phyloP scores from a whole-genome alignment of 1,284 basidiomycete species.

The Naganishia albida region DNA sequence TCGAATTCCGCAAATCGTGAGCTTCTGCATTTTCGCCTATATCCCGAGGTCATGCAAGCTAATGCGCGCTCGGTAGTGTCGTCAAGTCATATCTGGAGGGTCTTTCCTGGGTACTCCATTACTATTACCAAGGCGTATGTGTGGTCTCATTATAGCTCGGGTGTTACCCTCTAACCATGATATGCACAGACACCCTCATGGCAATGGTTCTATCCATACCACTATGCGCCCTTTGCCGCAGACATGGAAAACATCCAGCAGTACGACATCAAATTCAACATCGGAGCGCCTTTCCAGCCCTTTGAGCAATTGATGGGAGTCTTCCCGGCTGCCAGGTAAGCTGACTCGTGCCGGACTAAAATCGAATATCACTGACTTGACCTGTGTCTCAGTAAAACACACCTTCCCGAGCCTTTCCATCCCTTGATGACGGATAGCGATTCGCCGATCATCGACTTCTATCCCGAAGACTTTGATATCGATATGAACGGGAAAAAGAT shows the following conservation, averaged over 20 bases:
- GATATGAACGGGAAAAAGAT: conserved; percentile 99
- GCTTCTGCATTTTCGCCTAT: conserved; percentile 43
- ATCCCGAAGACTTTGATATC: conserved; percentile 87
- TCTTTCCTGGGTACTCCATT: conserved; percentile 92
- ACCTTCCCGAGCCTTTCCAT: conserved; percentile 86
- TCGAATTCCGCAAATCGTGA: conserved; percentile 72
- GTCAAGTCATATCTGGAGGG: conserved; percentile 88
- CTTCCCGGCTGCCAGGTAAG: conserved; percentile 86
- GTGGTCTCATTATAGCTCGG: conserved; percentile 2
- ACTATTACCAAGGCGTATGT: conserved; percentile 96
- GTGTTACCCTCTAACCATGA: conserved; percentile 22
- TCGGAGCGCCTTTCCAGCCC: conserved; percentile 90
- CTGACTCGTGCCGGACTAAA: not conserved
- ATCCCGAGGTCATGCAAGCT: not conserved
- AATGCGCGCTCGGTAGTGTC: conserved; percentile 60
- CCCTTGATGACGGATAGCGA: conserved; percentile 81
- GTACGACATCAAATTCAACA: conserved; percentile 70
- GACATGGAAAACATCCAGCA: conserved; percentile 82
- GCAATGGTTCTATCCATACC: conserved; percentile 99
- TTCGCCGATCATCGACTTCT: conserved; percentile 96
- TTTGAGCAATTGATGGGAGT: conserved; percentile 99
- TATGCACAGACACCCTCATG: conserved; percentile 80
- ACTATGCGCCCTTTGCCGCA: conserved; percentile 96
- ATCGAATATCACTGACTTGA: conserved; percentile 14
- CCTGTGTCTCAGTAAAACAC: conserved; percentile 64